A percentile compares a stretch with the other conserved stretches of the same genome.
These are phyloP conservation scores for Datura wrightii DNA, from an alignment of 257 asterid species.

Conservation along the genomic window DNA sequence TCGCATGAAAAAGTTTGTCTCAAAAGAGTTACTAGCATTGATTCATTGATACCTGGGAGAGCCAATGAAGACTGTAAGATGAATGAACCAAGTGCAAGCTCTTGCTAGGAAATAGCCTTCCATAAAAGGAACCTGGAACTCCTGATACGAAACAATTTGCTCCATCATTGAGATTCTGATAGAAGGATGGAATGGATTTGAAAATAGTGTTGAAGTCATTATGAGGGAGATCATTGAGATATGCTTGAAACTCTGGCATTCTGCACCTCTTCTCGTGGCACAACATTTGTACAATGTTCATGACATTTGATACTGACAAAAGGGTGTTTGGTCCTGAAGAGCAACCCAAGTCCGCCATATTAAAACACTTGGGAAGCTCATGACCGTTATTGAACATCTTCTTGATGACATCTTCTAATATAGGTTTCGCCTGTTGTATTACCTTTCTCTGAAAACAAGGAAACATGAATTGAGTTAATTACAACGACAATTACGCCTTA, in stretches of 20 bases:
- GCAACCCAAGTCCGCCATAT: constrained; percentile 51
- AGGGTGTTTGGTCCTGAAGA: constrained; percentile 51
- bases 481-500: background rate
- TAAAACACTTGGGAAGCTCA: constrained; percentile 25
- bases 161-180: background rate
- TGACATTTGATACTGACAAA: background rate
- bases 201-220: background rate
- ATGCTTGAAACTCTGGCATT: background rate
- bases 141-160: background rate
- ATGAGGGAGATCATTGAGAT: background rate
- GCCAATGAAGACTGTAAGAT: background rate
- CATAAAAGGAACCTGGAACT: background rate
- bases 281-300: background rate
- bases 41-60: background rate
- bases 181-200: background rate
- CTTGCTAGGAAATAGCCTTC: background rate
- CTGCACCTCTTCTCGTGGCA: background rate
- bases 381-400: background rate
- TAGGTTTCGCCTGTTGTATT: constrained; percentile 12
- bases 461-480: background rate
- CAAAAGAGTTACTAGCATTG: background rate
- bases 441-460: constrained; percentile 23
- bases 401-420: constrained; percentile 35
- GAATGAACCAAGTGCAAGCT: background rate
- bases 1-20: background rate